phyloP scores from a whole-genome alignment of 257 asterid genomes.

The Anisodus tanguticus region DNA sequence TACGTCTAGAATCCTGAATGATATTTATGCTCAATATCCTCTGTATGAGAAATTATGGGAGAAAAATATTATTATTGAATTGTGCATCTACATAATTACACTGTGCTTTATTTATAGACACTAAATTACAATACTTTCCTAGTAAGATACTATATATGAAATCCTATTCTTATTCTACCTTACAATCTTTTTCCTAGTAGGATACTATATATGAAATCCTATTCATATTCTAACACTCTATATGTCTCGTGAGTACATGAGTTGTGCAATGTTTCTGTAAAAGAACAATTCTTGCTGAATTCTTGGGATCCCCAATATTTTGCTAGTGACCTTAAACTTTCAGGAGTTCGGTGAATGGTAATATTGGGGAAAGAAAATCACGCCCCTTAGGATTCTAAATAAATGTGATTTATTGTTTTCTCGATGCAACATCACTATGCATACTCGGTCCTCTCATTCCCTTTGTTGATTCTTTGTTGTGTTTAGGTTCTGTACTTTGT shows the following conservation, averaged over 20 bases:
- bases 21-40: not conserved
- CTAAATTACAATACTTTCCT: no score
- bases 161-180: no score
- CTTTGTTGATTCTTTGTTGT: not conserved
- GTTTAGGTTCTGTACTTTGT: constrained; percentile 3
- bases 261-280: not conserved
- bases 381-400: not conserved
- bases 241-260: not conserved
- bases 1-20: not conserved
- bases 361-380: not conserved
- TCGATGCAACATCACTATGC: not conserved
- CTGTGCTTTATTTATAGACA: no score
- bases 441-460: not conserved
- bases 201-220: no score
- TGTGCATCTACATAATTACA: no score
- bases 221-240: no score
- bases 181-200: no score
- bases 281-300: not conserved
- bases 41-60: not conserved
- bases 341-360: not conserved
- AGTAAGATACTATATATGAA: no score
- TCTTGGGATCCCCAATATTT: not conserved
- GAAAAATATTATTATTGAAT: no score
- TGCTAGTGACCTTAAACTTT: not conserved
- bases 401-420: not conserved